Evolutionary conservation across 306 rosid species (phyloP), one percentile per base, ranked within the genome.

Genomic region (Canavalia gladiata): DNA sequence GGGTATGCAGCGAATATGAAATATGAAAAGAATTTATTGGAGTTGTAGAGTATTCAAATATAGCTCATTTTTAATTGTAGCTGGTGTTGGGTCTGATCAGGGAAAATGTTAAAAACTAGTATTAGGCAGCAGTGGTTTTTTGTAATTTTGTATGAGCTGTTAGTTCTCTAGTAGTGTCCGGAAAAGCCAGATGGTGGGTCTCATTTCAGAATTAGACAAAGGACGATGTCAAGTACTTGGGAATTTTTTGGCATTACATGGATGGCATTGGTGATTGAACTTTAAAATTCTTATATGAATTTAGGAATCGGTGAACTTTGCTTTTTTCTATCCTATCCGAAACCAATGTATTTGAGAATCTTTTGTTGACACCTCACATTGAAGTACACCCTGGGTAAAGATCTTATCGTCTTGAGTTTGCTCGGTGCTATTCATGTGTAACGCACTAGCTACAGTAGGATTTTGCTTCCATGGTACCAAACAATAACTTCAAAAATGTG

Each of bases 51-150:
- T 82, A 65, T 74, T 34, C 9, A 51, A 82, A 63, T 70, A 35
- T 43, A 10, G 39, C 46, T 2, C 41, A 37, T 37, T 37, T 43
- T 43, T 42, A 31, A 8, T 12, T 46, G 78, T 46, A 46, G 39
- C 8, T 68, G 83, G 82, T 64, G 88, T 35, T 80, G 84, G 86
- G 89, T 78, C 80, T 76, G 11, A 80, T 71, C 81, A 74, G 75
- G 4, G 71, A 33, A 78, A 47, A 80, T 55, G 75, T 52, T 66
- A 13, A 68, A 43, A 80, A 54, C 18, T 46, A 56, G 68, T 33
- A 34, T 71, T 81, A 42, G 49, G 25, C 68, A 78, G 4, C 25
- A 59, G 18, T 8, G 25, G 12, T 4, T 51, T 18, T 72, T 77
- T 68, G 86, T 72, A 57, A 37, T 52, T 56, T 67, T 67, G 60